Evolutionary conservation across 106 monocot species (phyloP).

Genomic region (Platanthera guangdongensis): DNA sequence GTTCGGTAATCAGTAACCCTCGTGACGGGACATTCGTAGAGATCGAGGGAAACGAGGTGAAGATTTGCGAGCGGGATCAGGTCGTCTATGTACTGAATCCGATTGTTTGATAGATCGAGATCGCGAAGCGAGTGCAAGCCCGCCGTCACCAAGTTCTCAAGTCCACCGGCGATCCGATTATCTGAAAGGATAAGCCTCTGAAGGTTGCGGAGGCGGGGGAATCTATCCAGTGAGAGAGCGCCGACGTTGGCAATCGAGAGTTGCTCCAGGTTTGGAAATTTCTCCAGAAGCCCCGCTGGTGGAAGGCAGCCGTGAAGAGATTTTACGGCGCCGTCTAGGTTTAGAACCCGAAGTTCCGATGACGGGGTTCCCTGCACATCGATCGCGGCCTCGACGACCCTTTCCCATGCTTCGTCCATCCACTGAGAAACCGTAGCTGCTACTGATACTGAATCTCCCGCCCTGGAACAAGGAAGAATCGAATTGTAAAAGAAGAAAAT

Average conservation of each 20-base stretch:
- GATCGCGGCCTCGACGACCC: conserved; percentile 75
- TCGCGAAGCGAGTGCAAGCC: conserved; percentile 82
- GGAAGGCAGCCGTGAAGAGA: conserved; percentile 79
- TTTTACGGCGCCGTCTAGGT: conserved; percentile 85
- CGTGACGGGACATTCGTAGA: conserved; percentile 93
- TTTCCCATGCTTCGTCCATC: conserved; percentile 96
- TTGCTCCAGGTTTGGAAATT: conserved; percentile 66
- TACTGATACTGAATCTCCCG: neutral
- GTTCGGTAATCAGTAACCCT: conserved; percentile 75
- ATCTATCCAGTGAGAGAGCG: conserved; percentile 70
- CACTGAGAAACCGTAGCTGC: neutral
- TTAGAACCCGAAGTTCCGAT: conserved; percentile 40
- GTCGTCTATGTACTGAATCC: conserved; percentile 81
- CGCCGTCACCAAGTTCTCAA: conserved; percentile 80
- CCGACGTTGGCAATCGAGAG: conserved; percentile 91
- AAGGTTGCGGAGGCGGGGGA: conserved; percentile 61
- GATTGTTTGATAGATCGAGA: conserved; percentile 88
- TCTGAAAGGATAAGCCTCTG: conserved; percentile 81
- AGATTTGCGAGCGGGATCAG: conserved; percentile 70
- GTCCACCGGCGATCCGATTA: conserved; percentile 82
- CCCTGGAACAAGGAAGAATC: neutral
- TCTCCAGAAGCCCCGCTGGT: conserved; percentile 57
- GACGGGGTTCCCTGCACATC: conserved; percentile 33
- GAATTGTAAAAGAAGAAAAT: neutral
- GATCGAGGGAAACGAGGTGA: conserved; percentile 74